Evolutionary conservation across 176 grass and related monocot genomes (phyloP), one percentile per base, ranked within the genome.

Genomic region (Juncus inflexus): DNA sequence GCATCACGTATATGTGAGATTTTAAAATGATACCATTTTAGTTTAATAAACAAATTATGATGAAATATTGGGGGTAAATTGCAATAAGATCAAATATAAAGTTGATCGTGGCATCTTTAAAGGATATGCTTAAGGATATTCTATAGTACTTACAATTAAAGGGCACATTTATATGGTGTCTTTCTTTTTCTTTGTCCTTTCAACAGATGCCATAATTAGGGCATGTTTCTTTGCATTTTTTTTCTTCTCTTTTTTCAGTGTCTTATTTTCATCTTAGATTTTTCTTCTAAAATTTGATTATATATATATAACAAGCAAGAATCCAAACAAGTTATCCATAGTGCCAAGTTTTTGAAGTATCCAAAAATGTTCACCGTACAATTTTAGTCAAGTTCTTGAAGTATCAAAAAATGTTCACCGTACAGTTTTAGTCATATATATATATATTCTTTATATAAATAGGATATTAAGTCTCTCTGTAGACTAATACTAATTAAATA

Each of bases 71-170:
- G 42, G 64, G 51, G 7, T 28, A 49, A 62, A 9, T 16, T 37
- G 35, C 15, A 62, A 62, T 62, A 62, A 36, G 2, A 47, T 28
- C 19, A 28, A 1, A 28, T 28, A 28, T 28, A 28, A 56, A 52
- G 56, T 42, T 35, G n/a, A 37, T 57, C 16, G 12, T 54, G 57
- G 79, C 73, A 82, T 82, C 72, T 82, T 57, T 40, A 42, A 58
- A 11, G 79, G 79, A 82, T 76, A 82, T 82, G 65, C 79, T 56
- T 82, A 43, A 28, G 79, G 79, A 82, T 82, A 82, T 82, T 51
- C 79, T 57, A 38, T 9, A 0, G 63, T 67, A 62, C 11, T 59
- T 55, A 41, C 40, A 55, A 81, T 28, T 45, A 41, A 45, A 39
- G 54, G 42, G 11, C 49, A 14, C 63, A 58, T 5, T 4, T 11